A percentile compares a stretch with the other conserved stretches of the same genome.
These are phyloP conservation scores for Neofusicoccum umdonicola DNA, from an alignment of 2,329 filamentous ascomycete species.

Conservation along the genomic window DNA sequence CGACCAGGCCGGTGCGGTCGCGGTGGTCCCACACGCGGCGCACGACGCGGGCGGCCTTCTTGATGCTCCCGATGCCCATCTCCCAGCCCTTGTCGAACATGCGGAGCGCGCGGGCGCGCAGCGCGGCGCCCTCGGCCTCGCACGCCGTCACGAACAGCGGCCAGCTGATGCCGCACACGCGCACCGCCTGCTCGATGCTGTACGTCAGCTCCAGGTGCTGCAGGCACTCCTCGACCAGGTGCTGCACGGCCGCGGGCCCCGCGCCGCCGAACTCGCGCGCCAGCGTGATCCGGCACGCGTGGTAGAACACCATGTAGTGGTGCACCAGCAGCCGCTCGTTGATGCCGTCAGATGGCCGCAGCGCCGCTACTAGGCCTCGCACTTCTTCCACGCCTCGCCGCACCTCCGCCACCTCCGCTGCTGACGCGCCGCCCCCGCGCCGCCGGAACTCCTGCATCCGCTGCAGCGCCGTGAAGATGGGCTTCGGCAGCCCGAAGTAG, in stretches of 20 bases:
- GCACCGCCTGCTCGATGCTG: conserved; percentile 4
- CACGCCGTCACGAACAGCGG: conserved; percentile 14
- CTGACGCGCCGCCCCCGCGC: background rate
- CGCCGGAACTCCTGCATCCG: conserved; percentile 10
- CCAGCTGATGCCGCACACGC: conserved; percentile 9
- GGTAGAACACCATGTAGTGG: conserved; percentile 9
- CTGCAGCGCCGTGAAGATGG: conserved; percentile 6
- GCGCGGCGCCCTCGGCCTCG: conserved; percentile 2
- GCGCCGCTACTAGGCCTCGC: background rate
- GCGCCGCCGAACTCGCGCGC: conserved; percentile 5
- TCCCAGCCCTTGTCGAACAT: conserved; percentile 11
- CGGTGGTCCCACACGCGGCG: background rate
- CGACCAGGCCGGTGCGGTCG: background rate
- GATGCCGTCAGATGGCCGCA: background rate
- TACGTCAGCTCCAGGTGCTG: conserved; percentile 10
- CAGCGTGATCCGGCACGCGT: conserved; percentile 12
- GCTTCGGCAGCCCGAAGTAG: conserved; percentile 12
- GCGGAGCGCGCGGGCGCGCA: background rate
- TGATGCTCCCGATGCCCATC: conserved; percentile 9
- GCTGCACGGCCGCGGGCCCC: background rate
- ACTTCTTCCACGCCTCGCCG: background rate
- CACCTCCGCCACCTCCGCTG: background rate
- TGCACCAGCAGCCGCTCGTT: conserved; percentile 2
- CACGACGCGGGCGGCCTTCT: background rate
- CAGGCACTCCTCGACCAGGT: background rate